Conservation (phyloP, 345 rosid species). For the Moringa oleifera region DNA sequence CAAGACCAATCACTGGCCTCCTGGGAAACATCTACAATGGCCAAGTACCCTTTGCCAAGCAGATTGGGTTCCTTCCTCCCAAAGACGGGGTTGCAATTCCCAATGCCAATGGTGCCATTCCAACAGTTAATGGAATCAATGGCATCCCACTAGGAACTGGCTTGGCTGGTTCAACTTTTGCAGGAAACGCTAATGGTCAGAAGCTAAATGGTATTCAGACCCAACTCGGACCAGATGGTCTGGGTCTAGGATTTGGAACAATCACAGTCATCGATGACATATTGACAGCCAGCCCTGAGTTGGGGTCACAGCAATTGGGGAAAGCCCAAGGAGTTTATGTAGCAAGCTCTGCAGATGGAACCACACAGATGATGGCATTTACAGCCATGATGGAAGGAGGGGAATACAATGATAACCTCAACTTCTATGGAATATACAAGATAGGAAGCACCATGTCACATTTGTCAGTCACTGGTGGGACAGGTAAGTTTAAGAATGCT, state of each 20-base stretch:
- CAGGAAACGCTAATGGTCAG: conserved; percentile 32
- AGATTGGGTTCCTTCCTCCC: conserved; percentile 71
- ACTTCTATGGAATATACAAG: conserved; percentile 76
- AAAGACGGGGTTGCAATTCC: conserved; percentile 65
- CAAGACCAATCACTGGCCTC: conserved; percentile 88
- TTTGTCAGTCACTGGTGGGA: conserved; percentile 83
- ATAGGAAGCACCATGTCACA: conserved; percentile 67
- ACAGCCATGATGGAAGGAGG: conserved; percentile 91
- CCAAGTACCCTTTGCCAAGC: conserved; percentile 91
- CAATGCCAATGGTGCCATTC: conserved; percentile 84
- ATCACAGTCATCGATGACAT: conserved; percentile 85
- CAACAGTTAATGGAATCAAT: conserved; percentile 65
- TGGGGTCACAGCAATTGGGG: conserved; percentile 73
- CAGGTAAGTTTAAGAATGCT: conserved; percentile 75
- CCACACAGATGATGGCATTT: conserved; percentile 93
- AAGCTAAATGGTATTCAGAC: conserved; percentile 65
- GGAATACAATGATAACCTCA: conserved; percentile 83
- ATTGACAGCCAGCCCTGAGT: conserved; percentile 67
- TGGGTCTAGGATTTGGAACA: conserved; percentile 83
- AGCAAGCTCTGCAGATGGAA: conserved; percentile 80
- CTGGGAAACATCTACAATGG: conserved; percentile 91
- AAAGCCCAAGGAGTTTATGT: conserved; percentile 91
- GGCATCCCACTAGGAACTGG: conserved; percentile 94
- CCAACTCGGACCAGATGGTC: conserved; percentile 80
- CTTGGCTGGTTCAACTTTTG: conserved; percentile 66